A percentile compares a stretch with the other conserved stretches of the same genome.
phyloP scores from a whole-genome alignment of 176 grass and related monocot genomes.

The Carex myosuroides region DNA sequence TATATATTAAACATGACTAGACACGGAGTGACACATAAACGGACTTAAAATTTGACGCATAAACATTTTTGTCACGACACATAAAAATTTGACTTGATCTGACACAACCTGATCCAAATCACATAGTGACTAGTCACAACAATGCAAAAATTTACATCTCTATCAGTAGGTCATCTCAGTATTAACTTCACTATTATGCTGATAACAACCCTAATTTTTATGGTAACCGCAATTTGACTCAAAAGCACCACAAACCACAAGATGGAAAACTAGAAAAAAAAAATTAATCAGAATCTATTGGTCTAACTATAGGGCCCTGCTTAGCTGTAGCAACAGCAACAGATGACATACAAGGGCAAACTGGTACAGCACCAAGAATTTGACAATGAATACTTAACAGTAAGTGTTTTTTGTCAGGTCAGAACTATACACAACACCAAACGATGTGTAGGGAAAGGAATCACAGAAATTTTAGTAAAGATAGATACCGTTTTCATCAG shows the following conservation, averaged over 20 bases:
- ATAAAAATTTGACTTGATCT: too few relatives aligned
- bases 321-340: too few relatives aligned
- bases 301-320: not conserved
- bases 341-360: not conserved
- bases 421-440: not conserved
- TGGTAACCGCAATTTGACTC: not conserved
- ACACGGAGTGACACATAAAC: too few relatives aligned
- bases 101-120: too few relatives aligned
- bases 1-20: too few relatives aligned
- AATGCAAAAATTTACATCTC: too few relatives aligned
- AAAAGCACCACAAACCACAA: not conserved
- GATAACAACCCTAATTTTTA: not conserved
- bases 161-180: not conserved
- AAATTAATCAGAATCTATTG: not conserved
- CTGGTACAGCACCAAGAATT: not conserved
- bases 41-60: too few relatives aligned
- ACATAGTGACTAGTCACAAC: too few relatives aligned
- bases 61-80: too few relatives aligned
- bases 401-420: not conserved
- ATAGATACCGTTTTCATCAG: slow-evolving; percentile 47
- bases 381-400: not conserved
- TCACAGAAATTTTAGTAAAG: not conserved
- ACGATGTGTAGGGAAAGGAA: not conserved
- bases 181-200: not conserved
- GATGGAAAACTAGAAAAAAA: not conserved